A percentile compares a stretch with the other conserved stretches of the same genome.
Evolutionary conservation across 2,329 filamentous ascomycete genomes (phyloP).

Genomic region (Meredithiella fracta): DNA sequence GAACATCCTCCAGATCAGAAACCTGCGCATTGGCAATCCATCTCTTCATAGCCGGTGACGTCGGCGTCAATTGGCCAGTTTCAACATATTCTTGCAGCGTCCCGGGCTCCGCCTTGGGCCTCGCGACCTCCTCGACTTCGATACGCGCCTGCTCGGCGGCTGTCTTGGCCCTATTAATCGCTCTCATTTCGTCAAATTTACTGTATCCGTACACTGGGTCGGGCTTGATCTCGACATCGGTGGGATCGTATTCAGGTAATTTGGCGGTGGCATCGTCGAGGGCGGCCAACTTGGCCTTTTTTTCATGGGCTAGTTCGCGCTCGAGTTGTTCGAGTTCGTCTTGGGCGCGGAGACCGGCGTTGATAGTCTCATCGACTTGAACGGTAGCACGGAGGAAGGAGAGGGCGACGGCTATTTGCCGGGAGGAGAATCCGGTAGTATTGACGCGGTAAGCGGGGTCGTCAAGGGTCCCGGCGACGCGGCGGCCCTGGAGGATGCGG

Average conservation of each 20-base stretch:
- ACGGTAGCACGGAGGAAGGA: conserved; percentile 37
- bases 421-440: conserved; percentile 27
- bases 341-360: conserved; percentile 44
- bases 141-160: conserved; percentile 30
- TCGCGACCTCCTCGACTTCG: conserved; percentile 23
- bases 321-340: conserved; percentile 43
- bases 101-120: conserved; percentile 9
- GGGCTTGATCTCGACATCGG: conserved; percentile 18
- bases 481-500: conserved; percentile 42
- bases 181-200: conserved; percentile 40
- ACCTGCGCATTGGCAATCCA: conserved; percentile 28
- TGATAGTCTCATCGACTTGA: conserved; percentile 42
- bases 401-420: conserved; percentile 31
- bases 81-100: conserved; percentile 19
- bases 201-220: conserved; percentile 42
- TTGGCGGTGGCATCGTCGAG: conserved; percentile 13
- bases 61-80: conserved; percentile 24
- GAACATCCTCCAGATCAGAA: conserved; percentile 34
- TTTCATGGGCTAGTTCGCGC: conserved; percentile 18
- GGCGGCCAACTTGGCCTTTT: conserved; percentile 15
- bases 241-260: conserved; percentile 17
- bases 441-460: conserved; percentile 37
- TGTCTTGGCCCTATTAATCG: conserved; percentile 32
- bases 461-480: conserved; percentile 46
- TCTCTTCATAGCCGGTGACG: conserved; percentile 26